Evolutionary conservation across 73 alveolate species (phyloP).

Genomic region (Paramecium bursaria): DNA sequence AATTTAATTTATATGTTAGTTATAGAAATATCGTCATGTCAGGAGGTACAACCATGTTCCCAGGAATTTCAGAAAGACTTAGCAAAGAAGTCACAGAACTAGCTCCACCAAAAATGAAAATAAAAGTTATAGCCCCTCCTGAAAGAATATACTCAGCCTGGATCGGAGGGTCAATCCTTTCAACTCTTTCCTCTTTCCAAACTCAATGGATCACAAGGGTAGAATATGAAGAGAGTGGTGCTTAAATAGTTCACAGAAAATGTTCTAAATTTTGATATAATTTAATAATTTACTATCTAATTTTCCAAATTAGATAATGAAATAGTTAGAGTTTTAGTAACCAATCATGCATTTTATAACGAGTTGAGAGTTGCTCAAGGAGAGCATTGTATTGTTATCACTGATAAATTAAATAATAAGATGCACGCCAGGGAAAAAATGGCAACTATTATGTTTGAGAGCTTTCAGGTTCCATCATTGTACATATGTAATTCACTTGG

Average conservation of each 20-base stretch:
- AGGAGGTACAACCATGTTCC: slow-evolving; percentile 98
- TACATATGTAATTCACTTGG: slow-evolving; percentile 93
- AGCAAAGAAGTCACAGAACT: slow-evolving; percentile 89
- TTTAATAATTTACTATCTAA: no score
- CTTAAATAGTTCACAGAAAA: slow-evolving; percentile 96
- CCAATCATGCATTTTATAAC: slow-evolving; percentile 93
- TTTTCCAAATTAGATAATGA: no score
- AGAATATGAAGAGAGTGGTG: slow-evolving; percentile 98
- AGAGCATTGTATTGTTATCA: slow-evolving; percentile 83
- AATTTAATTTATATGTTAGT: no score
- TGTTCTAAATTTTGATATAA: no score
- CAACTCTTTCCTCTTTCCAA: slow-evolving; percentile 92
- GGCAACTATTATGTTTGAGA: slow-evolving; percentile 92
- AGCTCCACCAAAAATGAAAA: slow-evolving; percentile 90
- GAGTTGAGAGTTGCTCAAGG: slow-evolving; percentile 95
- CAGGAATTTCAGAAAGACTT: slow-evolving; percentile 95
- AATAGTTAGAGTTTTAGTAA: no score
- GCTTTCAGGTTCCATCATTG: slow-evolving; percentile 94
- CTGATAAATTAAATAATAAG: slow-evolving; percentile 90
- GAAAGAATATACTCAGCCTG: slow-evolving; percentile 94
- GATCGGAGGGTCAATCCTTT: slow-evolving; percentile 97
- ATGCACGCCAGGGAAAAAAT: slow-evolving; percentile 82
- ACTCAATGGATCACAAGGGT: slow-evolving; percentile 81
- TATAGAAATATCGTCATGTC: slow-evolving; percentile 81
- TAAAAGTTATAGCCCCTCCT: slow-evolving; percentile 87